Evolutionary conservation across 257 asterid genomes (phyloP).

Genomic region (Ilex aquifolium): DNA sequence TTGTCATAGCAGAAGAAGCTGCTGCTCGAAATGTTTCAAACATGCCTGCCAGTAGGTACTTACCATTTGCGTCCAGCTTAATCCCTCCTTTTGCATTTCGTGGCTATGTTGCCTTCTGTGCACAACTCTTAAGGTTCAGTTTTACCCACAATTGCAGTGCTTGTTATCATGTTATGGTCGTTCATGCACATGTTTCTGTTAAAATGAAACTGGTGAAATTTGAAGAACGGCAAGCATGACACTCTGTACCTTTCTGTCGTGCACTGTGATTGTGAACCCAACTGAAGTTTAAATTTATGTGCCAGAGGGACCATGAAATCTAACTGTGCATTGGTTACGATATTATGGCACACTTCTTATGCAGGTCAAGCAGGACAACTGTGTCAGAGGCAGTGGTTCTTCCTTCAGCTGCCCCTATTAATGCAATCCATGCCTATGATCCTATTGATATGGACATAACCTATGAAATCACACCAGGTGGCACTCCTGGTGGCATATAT

Average conservation of each 20-base stretch:
- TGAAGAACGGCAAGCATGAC: background rate
- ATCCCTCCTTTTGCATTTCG: background rate
- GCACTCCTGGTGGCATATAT: background rate
- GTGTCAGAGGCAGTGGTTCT: conserved; percentile 55
- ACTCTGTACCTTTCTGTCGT: too few species aligned
- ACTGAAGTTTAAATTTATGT: conserved; percentile 4
- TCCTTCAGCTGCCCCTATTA: conserved; percentile 57
- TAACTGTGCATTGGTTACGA: background rate
- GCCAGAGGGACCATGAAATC: background rate
- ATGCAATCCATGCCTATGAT: conserved; percentile 51
- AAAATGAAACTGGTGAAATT: background rate
- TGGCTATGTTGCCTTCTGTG: background rate
- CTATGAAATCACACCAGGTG: conserved; percentile 25
- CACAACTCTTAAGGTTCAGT: background rate
- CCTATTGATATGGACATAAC: conserved; percentile 55
- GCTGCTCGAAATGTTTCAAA: background rate
- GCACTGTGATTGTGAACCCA: conserved; percentile 1
- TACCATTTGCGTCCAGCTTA: background rate
- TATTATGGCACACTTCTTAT: conserved; percentile 2
- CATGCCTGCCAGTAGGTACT: conserved; percentile 14
- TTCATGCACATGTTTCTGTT: background rate
- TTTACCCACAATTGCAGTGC: background rate
- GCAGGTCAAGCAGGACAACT: conserved; percentile 86
- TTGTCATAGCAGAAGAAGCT: conserved; percentile 6
- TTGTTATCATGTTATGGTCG: background rate